These are phyloP conservation scores for Chionographis japonica DNA, from an alignment of 106 monocot species.

Conservation along the genomic window DNA sequence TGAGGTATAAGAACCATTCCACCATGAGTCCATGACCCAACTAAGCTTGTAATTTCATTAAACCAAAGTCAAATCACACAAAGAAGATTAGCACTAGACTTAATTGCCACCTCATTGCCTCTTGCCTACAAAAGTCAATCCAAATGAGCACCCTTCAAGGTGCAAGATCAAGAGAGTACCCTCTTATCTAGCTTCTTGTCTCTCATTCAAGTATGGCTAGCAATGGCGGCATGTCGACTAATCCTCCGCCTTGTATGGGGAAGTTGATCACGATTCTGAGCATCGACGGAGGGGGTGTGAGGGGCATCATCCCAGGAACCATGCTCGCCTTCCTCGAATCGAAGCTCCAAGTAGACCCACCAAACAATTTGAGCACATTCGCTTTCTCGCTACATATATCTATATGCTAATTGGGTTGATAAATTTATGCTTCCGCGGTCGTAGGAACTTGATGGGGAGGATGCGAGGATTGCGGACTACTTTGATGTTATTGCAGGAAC, in stretches of 20 bases:
- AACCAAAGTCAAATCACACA: no score
- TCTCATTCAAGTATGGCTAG: no score
- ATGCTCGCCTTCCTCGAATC: slow-evolving; percentile 25
- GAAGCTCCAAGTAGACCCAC: slow-evolving; percentile 19
- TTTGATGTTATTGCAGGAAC: slow-evolving; percentile 30
- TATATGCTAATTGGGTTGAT: neutral
- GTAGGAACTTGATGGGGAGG: slow-evolving; percentile 20
- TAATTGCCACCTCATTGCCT: no score
- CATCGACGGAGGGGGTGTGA: slow-evolving; percentile 35
- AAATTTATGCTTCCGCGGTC: neutral
- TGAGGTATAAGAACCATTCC: no score
- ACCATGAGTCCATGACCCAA: no score
- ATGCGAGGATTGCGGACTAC: slow-evolving; percentile 24
- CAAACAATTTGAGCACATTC: no score
- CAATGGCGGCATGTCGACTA: neutral
- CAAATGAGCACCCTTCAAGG: no score
- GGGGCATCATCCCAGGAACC: slow-evolving; percentile 26
- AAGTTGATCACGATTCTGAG: slow-evolving; percentile 22
- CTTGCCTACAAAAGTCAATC: no score
- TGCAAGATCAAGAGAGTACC: no score
- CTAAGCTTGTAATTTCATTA: no score
- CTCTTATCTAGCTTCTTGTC: no score
- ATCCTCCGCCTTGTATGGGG: slow-evolving; percentile 10
- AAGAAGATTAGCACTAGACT: no score
- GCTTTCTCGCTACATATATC: neutral